Evolutionary conservation across 2,329 filamentous ascomycete species (phyloP).

Genomic region (Trichoderma sp.): DNA sequence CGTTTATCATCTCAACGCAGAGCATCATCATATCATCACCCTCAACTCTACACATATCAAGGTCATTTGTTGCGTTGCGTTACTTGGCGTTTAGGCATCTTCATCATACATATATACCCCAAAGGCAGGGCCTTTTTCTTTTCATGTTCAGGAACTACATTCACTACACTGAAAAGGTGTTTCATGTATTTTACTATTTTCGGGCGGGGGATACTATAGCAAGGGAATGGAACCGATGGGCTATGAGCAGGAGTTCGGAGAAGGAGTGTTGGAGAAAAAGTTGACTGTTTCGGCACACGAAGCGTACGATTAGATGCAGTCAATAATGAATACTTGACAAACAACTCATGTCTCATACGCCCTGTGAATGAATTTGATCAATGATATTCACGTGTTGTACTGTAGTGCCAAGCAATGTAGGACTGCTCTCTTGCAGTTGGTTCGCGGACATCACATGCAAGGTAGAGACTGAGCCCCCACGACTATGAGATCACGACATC

Average conservation of each 20-base stretch:
- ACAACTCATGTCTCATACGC: not conserved
- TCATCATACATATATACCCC: slow-evolving; percentile 12
- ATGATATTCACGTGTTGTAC: not conserved
- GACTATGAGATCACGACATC: not conserved
- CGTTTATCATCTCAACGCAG: not conserved
- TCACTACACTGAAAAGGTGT: not conserved
- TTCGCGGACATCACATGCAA: not conserved
- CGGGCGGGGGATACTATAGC: not conserved
- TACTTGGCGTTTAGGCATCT: slow-evolving; percentile 9
- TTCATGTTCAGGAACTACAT: not conserved
- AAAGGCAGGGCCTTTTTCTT: slow-evolving; percentile 2
- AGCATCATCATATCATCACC: not conserved
- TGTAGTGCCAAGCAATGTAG: not conserved
- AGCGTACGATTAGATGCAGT: not conserved
- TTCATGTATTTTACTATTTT: not conserved
- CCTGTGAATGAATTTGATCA: not conserved
- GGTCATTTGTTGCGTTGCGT: not conserved
- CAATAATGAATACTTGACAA: not conserved
- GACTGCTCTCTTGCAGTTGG: not conserved
- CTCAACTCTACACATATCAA: not conserved
- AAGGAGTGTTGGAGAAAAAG: not conserved
- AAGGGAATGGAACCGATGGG: not conserved
- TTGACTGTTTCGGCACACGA: not conserved
- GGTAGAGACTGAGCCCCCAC: not conserved
- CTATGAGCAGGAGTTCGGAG: not conserved